Conservation (phyloP, 83 land plant species). For the Thuja plicata region DNA sequence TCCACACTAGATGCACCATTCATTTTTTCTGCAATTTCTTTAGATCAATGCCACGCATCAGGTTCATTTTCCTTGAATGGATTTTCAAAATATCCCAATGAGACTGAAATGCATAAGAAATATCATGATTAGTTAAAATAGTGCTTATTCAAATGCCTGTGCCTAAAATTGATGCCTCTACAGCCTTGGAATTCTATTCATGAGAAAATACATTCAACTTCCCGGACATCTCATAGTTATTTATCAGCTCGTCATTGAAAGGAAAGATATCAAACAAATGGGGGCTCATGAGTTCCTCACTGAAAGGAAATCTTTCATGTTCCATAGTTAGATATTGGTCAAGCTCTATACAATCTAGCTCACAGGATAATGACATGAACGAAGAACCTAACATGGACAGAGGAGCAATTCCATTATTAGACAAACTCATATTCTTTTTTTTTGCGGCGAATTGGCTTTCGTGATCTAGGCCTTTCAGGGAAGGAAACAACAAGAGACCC, state of each 20-base stretch:
- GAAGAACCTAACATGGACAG: not conserved
- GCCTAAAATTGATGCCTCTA: not conserved
- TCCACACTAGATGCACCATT: slow-evolving; percentile 98
- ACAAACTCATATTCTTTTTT: too few relatives aligned
- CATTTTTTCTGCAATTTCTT: slow-evolving; percentile 98
- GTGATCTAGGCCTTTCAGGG: rapidly evolving
- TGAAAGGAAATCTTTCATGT: not conserved
- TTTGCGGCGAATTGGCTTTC: too few relatives aligned
- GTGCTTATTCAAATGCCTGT: not conserved
- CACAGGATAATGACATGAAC: not conserved
- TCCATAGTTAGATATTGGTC: not conserved
- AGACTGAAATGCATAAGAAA: slow-evolving; percentile 52
- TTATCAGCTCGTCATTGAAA: too few relatives aligned
- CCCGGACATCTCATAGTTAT: too few relatives aligned
- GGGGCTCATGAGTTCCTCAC: too few relatives aligned
- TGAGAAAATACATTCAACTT: too few relatives aligned
- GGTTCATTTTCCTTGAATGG: slow-evolving; percentile 92
- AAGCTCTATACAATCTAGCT: not conserved
- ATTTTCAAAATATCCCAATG: slow-evolving; percentile 92
- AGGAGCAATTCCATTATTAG: not conserved
- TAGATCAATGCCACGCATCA: slow-evolving; percentile 94
- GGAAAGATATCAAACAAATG: too few relatives aligned
- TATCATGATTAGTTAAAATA: not conserved
- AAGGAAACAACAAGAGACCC: too few relatives aligned
- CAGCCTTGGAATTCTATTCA: too few relatives aligned